These are phyloP conservation scores for Neurospora sp. DNA, from an alignment of 495 filamentous ascomycete genomes.

Conservation along the genomic window DNA sequence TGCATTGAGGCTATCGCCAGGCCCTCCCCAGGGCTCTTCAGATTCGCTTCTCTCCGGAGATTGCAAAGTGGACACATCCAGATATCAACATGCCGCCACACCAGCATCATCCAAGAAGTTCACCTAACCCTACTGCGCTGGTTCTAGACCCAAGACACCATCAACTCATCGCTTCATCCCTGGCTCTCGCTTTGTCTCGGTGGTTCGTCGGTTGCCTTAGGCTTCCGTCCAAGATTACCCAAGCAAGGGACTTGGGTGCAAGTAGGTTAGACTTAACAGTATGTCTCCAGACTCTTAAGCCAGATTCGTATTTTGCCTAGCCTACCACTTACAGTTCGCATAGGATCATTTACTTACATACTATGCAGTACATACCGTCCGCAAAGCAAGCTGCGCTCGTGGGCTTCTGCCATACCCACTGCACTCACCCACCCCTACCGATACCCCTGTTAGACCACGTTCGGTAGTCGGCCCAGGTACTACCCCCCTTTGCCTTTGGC, in stretches of 20 bases:
- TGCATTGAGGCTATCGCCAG: neutral
- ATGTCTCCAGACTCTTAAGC: neutral
- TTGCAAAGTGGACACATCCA: neutral
- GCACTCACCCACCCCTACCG: neutral
- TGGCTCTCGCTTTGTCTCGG: neutral
- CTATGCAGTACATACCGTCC: neutral
- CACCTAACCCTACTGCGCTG: neutral
- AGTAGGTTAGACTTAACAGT: neutral
- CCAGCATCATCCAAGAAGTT: neutral
- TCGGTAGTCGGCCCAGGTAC: neutral
- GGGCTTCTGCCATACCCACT: neutral
- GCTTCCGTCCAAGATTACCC: neutral
- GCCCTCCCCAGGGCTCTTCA: neutral
- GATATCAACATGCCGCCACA: neutral
- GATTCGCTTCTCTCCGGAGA: neutral
- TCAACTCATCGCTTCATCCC: neutral
- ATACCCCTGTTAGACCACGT: neutral
- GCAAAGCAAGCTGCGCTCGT: neutral
- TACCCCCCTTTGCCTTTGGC: neutral
- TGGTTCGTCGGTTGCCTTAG: neutral
- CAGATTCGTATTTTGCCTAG: neutral
- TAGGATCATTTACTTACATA: neutral
- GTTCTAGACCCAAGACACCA: neutral
- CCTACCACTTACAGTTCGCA: neutral
- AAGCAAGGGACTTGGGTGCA: neutral